Evolutionary conservation across 2,329 filamentous ascomycete genomes (phyloP).

Genomic region (Aureobasidium sp.): DNA sequence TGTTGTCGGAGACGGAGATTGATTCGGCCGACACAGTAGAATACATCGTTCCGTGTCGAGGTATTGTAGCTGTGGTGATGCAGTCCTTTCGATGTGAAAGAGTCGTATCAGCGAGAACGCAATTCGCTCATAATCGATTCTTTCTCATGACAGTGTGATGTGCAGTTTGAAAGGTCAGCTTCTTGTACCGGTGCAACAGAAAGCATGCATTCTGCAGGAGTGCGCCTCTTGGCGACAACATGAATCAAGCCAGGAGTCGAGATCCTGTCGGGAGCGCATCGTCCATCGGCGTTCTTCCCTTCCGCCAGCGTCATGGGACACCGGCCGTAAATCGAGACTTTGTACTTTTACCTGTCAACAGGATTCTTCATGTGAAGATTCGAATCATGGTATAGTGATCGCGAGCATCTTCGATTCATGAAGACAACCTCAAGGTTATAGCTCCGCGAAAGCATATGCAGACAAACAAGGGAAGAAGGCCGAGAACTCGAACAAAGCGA

Average conservation of each 20-base stretch:
- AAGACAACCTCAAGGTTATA: not conserved
- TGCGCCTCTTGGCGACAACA: conserved; percentile 5
- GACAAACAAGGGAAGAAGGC: not conserved
- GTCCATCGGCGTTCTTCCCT: not conserved
- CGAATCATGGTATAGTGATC: not conserved
- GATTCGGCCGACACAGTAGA: not conserved
- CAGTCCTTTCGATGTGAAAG: not conserved
- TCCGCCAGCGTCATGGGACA: not conserved
- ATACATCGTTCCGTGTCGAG: not conserved
- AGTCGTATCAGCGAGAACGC: not conserved
- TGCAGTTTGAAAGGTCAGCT: not conserved
- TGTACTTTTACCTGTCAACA: not conserved
- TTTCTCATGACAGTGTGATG: too few relatives aligned
- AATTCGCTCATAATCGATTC: too few relatives aligned
- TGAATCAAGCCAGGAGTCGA: not conserved
- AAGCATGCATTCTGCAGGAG: not conserved
- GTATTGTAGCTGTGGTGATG: not conserved
- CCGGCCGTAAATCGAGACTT: not conserved
- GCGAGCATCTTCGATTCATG: not conserved
- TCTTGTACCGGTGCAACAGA: not conserved
- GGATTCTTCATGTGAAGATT: not conserved
- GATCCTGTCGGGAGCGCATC: not conserved
- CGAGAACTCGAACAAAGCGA: not conserved
- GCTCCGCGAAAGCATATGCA: not conserved
- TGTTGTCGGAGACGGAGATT: not conserved